These are phyloP conservation scores for Chrysoporthe puriensis DNA, from an alignment of 2,329 filamentous ascomycete genomes.

Conservation along the genomic window DNA sequence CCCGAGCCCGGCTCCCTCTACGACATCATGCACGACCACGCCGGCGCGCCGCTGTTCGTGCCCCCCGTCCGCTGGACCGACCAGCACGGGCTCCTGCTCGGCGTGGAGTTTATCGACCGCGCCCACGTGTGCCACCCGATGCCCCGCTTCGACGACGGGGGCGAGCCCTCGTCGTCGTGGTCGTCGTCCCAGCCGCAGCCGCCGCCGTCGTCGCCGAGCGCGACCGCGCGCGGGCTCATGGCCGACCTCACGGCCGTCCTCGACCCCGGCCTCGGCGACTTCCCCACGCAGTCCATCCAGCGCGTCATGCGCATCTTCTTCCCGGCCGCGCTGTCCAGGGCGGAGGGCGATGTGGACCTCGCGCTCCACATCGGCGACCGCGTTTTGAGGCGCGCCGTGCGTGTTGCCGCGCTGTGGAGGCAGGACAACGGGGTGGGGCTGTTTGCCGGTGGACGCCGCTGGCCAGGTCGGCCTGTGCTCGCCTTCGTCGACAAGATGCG, in stretches of 20 bases:
- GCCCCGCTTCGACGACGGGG: conserved; percentile 39
- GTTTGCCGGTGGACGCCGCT: conserved; percentile 14
- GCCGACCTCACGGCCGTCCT: conserved; percentile 50
- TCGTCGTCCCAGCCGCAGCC: too few relatives aligned
- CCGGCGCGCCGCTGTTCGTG: conserved; percentile 52
- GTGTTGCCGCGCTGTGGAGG: conserved; percentile 56
- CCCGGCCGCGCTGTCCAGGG: conserved; percentile 37
- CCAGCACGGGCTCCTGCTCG: conserved; percentile 51
- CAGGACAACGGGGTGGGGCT: conserved; percentile 34
- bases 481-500: conserved; percentile 55
- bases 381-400: conserved; percentile 49
- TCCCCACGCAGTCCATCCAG: conserved; percentile 47
- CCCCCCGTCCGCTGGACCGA: conserved; percentile 62
- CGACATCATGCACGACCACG: conserved; percentile 54
- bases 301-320: conserved; percentile 51
- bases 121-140: conserved; percentile 47
- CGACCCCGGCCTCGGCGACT: conserved; percentile 38
- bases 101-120: conserved; percentile 49
- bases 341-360: conserved; percentile 45
- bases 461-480: conserved; percentile 40
- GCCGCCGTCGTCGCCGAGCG: too few relatives aligned
- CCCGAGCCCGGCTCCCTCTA: conserved; percentile 55
- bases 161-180: too few relatives aligned
- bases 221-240: conserved; percentile 40
- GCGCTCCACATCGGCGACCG: conserved; percentile 54